Base-by-base conservation (phyloP, 108 stramenopile genomes). In the Skeletonema tropicum region DNA sequence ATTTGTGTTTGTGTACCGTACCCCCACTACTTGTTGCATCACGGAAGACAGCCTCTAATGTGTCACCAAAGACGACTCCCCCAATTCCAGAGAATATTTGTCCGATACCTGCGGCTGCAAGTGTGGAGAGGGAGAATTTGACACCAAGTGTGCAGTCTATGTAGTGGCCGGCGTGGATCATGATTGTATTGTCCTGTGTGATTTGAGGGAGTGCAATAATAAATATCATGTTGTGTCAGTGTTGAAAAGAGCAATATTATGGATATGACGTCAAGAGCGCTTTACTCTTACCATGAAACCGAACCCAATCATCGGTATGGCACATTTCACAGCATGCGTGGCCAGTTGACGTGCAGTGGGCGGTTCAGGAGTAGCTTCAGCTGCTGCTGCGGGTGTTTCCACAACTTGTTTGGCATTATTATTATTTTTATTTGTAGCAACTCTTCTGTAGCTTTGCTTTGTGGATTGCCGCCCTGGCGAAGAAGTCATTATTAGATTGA, bases 71-170 rank as follows among this genome's bases (percentile, higher is more conserved):
- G 0, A 66, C 14, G 12, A 87, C 76, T 38, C 81, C 75, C 1
- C 78, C 79, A 2, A 77, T 58, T 7, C 70, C 74, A 6, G 65
- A 73, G 32, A 70, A 70, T 38, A 84, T 74, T 61, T 80, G 73
- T 5, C 86, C 88, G 26, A 85, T 83, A 2, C 83, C 84, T 25
- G 86, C 89, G 35, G 88, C 90, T 13, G 90, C 85, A 23, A 93
- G 64, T 2, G 92, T 93, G 6, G 89, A 85, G 38, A 93, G 71
- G 10, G 89, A 89, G 55, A 93, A 90, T 38, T 67, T 71, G 0
- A 93, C 90, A 23, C 92, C 92, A 3, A 92, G 60, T 3, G 89
- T 88, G 15, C 69, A 84, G 64, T 93, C 90, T 57, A 93, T 86
- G 60, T 81, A 58, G 48, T 90, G 82, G 13, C 92, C 92, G 17